Evolutionary conservation across 495 filamentous ascomycete genomes (phyloP).

Genomic region (Hypoxylon fragiforme): DNA sequence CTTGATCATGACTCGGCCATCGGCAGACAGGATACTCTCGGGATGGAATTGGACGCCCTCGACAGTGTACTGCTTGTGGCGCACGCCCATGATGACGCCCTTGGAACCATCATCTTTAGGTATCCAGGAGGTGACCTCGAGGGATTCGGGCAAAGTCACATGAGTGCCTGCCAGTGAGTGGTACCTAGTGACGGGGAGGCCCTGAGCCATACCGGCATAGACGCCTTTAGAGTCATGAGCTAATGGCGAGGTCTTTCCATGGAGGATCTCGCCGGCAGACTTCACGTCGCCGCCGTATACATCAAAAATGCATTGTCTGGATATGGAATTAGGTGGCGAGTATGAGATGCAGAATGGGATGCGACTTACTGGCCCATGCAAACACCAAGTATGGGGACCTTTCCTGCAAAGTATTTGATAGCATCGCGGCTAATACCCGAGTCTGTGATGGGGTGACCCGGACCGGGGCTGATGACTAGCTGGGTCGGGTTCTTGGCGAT

Average conservation of each 20-base stretch:
- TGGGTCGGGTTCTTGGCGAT: conserved; percentile 84
- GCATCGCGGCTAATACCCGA: conserved; percentile 90
- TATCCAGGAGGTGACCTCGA: conserved; percentile 92
- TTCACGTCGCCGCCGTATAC: conserved; percentile 89
- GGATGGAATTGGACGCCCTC: conserved; percentile 98
- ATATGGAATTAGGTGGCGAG: conserved; percentile 4
- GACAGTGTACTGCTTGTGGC: conserved; percentile 85
- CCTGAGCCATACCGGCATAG: conserved; percentile 75
- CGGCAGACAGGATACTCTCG: conserved; percentile 90
- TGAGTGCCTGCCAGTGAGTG: conserved; percentile 96
- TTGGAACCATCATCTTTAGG: conserved; percentile 65
- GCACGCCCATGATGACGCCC: conserved; percentile 92
- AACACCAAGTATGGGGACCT: conserved; percentile 94
- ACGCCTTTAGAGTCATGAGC: conserved; percentile 87
- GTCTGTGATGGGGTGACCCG: conserved; percentile 87
- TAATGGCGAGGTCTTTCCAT: conserved; percentile 93
- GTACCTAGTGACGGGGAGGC: conserved; percentile 87
- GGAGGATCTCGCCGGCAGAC: conserved; percentile 92
- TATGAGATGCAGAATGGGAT: not conserved
- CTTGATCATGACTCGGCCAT: conserved; percentile 84
- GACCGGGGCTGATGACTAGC: conserved; percentile 91
- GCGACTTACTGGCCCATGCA: conserved; percentile 89
- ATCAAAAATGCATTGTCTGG: conserved; percentile 88
- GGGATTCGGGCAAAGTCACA: conserved; percentile 78
- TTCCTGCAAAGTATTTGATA: conserved; percentile 90